Conservation (phyloP, 176 grass and related monocot species). For the Sorghum bicolor region Sorghum_bicolor_NCBIv3 NC_012871.2:40409001-40409500, state of each 20-base stretch:
- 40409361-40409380: background rate
- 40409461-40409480: too few relatives aligned
- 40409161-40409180: background rate
- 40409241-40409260: background rate
- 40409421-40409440: background rate
- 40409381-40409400: constrained; percentile 5
- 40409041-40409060: too few relatives aligned
- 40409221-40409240: constrained; percentile 5
- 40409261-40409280: constrained; percentile 16
- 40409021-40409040: too few relatives aligned
- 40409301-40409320: background rate
- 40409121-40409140: background rate
- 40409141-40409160: background rate
- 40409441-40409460: too few relatives aligned
- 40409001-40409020: too few relatives aligned
- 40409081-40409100: background rate
- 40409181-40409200: constrained; percentile 19
- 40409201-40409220: constrained; percentile 21
- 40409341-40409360: background rate
- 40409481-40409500: too few relatives aligned
- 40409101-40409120: background rate
- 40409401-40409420: background rate
- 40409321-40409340: background rate
- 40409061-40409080: too few relatives aligned
- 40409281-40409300: background rate